These are phyloP conservation scores for Paecilomyces sp. DNA, from an alignment of 2,329 filamentous ascomycete genomes.

Conservation along the genomic window DNA sequence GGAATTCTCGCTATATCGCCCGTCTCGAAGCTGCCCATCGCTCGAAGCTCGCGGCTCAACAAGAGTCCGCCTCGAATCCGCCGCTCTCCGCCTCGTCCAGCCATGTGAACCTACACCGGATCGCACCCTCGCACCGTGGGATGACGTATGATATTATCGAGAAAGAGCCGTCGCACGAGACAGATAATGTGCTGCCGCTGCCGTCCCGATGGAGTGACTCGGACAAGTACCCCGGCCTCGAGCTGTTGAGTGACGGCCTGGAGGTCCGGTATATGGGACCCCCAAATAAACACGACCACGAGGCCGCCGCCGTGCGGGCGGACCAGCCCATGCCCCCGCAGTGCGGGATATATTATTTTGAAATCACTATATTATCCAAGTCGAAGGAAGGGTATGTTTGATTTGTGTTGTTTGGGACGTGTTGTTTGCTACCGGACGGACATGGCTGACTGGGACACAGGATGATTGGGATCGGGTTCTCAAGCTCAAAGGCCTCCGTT, in stretches of 20 bases:
- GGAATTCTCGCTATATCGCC: constrained; percentile 68
- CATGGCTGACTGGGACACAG: constrained; percentile 12
- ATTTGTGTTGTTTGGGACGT: constrained; percentile 4
- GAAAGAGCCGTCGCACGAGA: constrained; percentile 53
- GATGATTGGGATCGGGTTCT: constrained; percentile 53
- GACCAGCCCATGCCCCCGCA: constrained; percentile 82
- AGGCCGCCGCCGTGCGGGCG: constrained; percentile 74
- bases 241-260: constrained; percentile 65
- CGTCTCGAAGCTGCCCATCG: constrained; percentile 65
- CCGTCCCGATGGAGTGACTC: constrained; percentile 75
- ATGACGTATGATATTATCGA: constrained; percentile 82
- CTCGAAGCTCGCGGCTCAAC: constrained; percentile 49
- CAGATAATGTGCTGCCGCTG: constrained; percentile 60
- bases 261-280: constrained; percentile 59
- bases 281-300: constrained; percentile 56
- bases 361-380: constrained; percentile 60
- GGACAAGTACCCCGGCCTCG: constrained; percentile 67
- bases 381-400: constrained; percentile 57
- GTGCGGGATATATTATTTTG: constrained; percentile 92
- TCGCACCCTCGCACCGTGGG: constrained; percentile 62
- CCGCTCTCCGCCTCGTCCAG: constrained; percentile 49
- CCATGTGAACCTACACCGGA: constrained; percentile 51
- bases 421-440: neutral
- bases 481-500: constrained; percentile 50
- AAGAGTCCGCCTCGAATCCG: constrained; percentile 39